Conservation (phyloP, 2,329 filamentous ascomycete genomes). For the Exserohilum turcica region DNA sequence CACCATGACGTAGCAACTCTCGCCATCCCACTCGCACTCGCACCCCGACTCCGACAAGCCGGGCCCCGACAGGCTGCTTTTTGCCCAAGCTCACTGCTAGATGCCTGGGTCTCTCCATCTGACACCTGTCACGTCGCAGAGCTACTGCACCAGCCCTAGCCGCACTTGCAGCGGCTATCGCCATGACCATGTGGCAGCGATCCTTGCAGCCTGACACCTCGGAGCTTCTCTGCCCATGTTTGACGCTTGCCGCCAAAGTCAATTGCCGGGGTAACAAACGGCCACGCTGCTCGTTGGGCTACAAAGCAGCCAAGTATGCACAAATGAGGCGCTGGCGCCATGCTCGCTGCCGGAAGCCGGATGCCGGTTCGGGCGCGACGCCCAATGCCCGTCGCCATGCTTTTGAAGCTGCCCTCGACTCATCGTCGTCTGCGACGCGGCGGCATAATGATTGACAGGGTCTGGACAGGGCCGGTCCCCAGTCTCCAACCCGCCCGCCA, state of each 20-base stretch:
- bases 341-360: not conserved
- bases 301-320: not conserved
- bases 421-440: not conserved
- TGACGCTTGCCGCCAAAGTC: conserved; percentile 1
- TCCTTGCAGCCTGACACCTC: not conserved
- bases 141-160: conserved; percentile 12
- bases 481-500: conserved; percentile 7
- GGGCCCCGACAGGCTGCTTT: not conserved
- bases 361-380: not conserved
- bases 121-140: conserved; percentile 7
- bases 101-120: not conserved
- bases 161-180: conserved; percentile 12
- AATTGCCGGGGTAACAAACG: conserved; percentile 9
- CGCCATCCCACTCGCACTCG: no score
- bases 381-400: not conserved
- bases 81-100: not conserved
- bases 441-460: conserved; percentile 5
- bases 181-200: not conserved
- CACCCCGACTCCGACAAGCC: no score
- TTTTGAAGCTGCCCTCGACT: not conserved
- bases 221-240: not conserved
- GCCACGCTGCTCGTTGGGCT: conserved; percentile 2
- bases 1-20: not conserved
- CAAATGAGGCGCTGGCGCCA: not conserved
- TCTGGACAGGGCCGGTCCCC: conserved; percentile 6